These are phyloP conservation scores for Candida krabiensis DNA, from an alignment of 805 yeast species.

Conservation along the genomic window DNA sequence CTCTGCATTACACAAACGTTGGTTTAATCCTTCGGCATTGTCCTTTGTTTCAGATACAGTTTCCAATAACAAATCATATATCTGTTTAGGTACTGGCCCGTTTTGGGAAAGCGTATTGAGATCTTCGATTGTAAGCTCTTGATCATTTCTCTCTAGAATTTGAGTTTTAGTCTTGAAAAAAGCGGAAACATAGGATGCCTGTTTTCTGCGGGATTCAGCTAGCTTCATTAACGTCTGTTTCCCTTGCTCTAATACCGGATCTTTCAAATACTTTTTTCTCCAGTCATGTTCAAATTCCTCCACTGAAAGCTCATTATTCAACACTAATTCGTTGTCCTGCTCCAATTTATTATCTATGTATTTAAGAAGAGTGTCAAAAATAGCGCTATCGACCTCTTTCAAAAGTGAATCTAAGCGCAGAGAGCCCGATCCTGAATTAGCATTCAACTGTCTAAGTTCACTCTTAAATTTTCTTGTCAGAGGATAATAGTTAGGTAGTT, in stretches of 20 bases:
- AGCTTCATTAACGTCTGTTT: conserved; percentile 8
- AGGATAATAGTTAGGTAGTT: conserved; percentile 29
- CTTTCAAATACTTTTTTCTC: conserved; percentile 12
- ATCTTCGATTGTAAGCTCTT: conserved; percentile 24
- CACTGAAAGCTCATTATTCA: conserved; percentile 10
- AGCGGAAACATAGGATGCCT: conserved; percentile 11
- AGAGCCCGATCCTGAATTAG: conserved; percentile 1
- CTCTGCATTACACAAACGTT: conserved; percentile 7
- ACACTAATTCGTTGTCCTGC: conserved; percentile 17
- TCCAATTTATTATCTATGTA: conserved; percentile 19
- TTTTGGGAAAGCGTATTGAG: conserved; percentile 22
- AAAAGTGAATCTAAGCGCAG: conserved; percentile 8
- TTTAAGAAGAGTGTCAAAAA: conserved; percentile 14
- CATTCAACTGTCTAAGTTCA: conserved; percentile 14
- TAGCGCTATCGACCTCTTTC: conserved; percentile 10
- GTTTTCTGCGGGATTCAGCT: conserved; percentile 7
- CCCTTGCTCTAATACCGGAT: conserved; percentile 14
- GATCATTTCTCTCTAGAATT: conserved; percentile 22
- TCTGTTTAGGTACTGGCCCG: conserved; percentile 16
- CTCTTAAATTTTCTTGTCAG: conserved; percentile 12
- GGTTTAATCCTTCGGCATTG: conserved; percentile 4
- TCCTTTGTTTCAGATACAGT: conserved; percentile 2
- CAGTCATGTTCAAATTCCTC: conserved; percentile 15
- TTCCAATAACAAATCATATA: conserved; percentile 21
- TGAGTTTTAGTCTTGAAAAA: conserved; percentile 20